Conservation (phyloP, 1,139 yeast species). For the Nadsonia starkeyi-henricii region DNA sequence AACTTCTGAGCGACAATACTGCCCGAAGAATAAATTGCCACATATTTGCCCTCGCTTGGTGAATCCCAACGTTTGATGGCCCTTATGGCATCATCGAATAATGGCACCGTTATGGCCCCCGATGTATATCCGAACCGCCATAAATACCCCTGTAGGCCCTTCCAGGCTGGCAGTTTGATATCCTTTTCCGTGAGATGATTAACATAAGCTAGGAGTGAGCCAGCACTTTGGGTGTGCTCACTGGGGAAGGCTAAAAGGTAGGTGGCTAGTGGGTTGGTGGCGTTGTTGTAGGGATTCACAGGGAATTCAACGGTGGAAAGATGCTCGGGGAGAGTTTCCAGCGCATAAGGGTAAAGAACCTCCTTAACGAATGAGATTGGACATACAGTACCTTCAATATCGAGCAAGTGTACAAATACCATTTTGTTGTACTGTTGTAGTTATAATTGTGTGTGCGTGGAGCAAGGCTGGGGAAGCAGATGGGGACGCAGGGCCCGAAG, state of each 20-base stretch:
- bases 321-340: conserved; percentile 13
- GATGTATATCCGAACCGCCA: conserved; percentile 70
- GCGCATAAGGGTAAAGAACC: conserved; percentile 34
- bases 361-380: conserved; percentile 82
- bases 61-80: conserved; percentile 29
- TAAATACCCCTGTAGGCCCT: conserved; percentile 66
- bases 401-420: conserved; percentile 34
- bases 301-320: conserved; percentile 18
- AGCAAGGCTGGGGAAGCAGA: too few relatives aligned
- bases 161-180: conserved; percentile 64
- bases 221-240: conserved; percentile 19
- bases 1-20: conserved; percentile 75
- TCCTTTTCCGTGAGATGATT: conserved; percentile 46
- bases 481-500: too few relatives aligned
- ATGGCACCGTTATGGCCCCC: conserved; percentile 66
- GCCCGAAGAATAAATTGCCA: conserved; percentile 85
- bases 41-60: conserved; percentile 11
- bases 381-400: conserved; percentile 87
- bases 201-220: conserved; percentile 33
- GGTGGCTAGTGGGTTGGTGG: conserved; percentile 1
- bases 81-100: conserved; percentile 58
- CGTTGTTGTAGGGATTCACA: neutral
- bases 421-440: too few relatives aligned
- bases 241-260: conserved; percentile 36
- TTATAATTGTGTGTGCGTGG: too few relatives aligned